These are phyloP conservation scores for Lumnitzera racemosa DNA, from an alignment of 345 rosid genomes.

Conservation along the genomic window DNA sequence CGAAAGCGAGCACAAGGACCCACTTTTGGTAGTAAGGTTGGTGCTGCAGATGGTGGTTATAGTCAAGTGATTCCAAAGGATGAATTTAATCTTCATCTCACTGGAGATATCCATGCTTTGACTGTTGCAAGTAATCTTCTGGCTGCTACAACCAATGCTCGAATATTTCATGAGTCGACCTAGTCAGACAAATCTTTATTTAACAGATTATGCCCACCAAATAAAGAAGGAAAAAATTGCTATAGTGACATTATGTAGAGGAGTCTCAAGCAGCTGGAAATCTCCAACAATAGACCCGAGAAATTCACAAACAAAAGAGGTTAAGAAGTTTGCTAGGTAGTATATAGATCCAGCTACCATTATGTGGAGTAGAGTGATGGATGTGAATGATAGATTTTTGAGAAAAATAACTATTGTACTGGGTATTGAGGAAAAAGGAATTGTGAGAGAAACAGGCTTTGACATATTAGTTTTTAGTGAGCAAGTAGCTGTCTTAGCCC, in stretches of 20 bases:
- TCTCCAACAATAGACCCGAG: constrained; percentile 70
- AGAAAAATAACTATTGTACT: constrained; percentile 85
- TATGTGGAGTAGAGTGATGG: constrained; percentile 99
- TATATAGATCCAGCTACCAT: constrained; percentile 79
- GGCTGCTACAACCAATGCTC: constrained; percentile 96
- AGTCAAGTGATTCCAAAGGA: constrained; percentile 99
- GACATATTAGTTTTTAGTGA: constrained; percentile 98
- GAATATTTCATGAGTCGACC: constrained; percentile 86
- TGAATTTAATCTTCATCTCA: constrained; percentile 94
- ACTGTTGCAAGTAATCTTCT: constrained; percentile 98
- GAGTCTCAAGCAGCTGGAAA: constrained; percentile 79
- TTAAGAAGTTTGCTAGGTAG: constrained; percentile 78
- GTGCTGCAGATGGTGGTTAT: constrained; percentile 99
- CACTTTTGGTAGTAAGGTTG: constrained; percentile 97
- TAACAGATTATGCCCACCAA: constrained; percentile 74
- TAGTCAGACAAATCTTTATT: constrained; percentile 96
- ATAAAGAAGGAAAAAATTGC: constrained; percentile 78
- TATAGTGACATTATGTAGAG: constrained; percentile 81
- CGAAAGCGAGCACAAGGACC: constrained; percentile 99
- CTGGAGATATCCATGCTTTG: constrained; percentile 98
- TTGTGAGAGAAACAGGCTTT: constrained; percentile 94
- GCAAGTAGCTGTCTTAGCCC: constrained; percentile 98
- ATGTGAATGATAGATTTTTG: constrained; percentile 90
- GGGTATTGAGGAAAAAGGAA: constrained; percentile 96
- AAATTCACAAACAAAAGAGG: constrained; percentile 76